Conservation (phyloP, 345 rosid genomes). For the Aegle marmelos region DNA sequence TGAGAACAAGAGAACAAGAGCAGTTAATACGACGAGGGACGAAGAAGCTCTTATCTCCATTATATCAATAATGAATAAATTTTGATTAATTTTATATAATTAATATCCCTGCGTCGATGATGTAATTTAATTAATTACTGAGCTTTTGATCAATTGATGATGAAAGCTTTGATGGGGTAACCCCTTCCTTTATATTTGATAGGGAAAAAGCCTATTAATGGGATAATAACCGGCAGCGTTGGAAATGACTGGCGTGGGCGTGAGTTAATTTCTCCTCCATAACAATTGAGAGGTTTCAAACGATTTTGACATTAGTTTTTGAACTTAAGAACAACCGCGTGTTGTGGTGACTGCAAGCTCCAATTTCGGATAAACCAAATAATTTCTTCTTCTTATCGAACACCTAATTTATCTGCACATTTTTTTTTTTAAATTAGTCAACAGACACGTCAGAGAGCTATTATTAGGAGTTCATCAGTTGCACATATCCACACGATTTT, state of each 20-base stretch:
- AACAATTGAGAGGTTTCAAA: too few relatives aligned
- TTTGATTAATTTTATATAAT: too few relatives aligned
- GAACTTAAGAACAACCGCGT: background rate
- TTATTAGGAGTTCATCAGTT: too few relatives aligned
- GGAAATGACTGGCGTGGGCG: background rate
- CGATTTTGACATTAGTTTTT: background rate
- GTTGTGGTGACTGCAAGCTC: background rate
- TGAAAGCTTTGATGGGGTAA: background rate
- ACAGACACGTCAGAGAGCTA: too few relatives aligned
- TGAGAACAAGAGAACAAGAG: conserved; percentile 19
- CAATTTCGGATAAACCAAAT: background rate
- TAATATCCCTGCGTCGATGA: too few relatives aligned
- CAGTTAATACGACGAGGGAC: conserved; percentile 19
- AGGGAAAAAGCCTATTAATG: background rate
- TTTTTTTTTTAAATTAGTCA: too few relatives aligned
- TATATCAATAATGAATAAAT: background rate
- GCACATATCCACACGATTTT: too few relatives aligned
- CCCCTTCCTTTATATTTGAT: too few relatives aligned
- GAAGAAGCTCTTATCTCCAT: conserved; percentile 15
- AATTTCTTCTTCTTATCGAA: background rate
- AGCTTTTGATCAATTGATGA: background rate
- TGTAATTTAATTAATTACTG: too few relatives aligned
- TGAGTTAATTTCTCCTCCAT: background rate
- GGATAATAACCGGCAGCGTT: background rate
- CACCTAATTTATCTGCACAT: too few relatives aligned